Base-by-base conservation (phyloP, 2,329 filamentous ascomycete species). In the Akanthomyces uredinophilus region DNA sequence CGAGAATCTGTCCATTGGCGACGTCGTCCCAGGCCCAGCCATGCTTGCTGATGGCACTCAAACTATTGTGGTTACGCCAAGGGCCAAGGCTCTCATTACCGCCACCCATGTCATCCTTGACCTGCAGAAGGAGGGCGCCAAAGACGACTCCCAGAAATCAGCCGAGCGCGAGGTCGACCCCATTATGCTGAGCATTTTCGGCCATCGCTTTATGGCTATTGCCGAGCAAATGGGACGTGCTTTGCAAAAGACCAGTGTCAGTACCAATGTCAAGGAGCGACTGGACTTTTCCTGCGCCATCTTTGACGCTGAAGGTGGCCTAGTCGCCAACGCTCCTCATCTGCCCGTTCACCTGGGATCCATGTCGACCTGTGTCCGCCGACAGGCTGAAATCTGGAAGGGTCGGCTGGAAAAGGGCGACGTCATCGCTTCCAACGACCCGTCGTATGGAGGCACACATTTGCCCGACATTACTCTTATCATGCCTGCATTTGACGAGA, bases 91-190 rank as follows among this genome's bases (percentile, higher is more conserved):
- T 0, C 76, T 92, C 27, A 81, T 96, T 37, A 87, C 96, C 20
- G 83, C 91, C 65, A 96, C 92, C 0, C 94, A 96, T 69, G 91
- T 97, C 8, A 83, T 97, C 7, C 93, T 97, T 70, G 92, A 96
- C 66, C 83, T 95, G 46, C 85, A 87, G 60, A 86, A 87, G 52
- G 77, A 83, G 64, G 71, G 59, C 65, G 79, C 70, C 29, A 75
- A 72, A 50, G 66, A 71, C 3, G 70, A 72, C 4, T n/a, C 53
- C 4, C 32, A 53, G 7, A 54, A 44, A 4, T 43, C 46, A 3
- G 18, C 51, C 3, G 58, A 61, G 27, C 52, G 58, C 10, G 57
- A 64, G 29, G 62, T 61, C 37, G 88, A 93, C 69, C 90, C 90
- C 0, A 91, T 94, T 67, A 83, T 91, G 76, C 80, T 94, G 4